phyloP scores from a whole-genome alignment of 192 early-diverging fungal genomes.

The Linnemannia hyalina region DNA sequence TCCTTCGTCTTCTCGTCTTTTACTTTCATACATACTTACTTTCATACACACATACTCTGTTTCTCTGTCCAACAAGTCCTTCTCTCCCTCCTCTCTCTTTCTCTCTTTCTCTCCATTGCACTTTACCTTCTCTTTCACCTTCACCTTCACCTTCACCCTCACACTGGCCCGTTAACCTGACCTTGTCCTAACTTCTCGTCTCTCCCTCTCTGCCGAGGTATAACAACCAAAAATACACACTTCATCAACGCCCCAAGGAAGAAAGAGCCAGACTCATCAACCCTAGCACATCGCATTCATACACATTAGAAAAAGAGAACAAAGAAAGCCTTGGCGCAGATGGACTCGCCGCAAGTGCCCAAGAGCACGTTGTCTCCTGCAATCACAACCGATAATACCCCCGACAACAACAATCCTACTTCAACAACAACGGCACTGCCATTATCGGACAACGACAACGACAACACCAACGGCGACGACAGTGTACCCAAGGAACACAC shows the following conservation, averaged over 20 bases:
- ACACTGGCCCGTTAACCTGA: not conserved
- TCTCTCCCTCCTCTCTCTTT: not conserved
- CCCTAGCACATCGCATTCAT: not conserved
- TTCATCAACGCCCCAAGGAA: no score
- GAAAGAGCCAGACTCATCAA: not conserved
- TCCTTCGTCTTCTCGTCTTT: not conserved
- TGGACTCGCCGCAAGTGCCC: constrained; percentile 14
- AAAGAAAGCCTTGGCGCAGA: not conserved
- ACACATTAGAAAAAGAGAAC: not conserved
- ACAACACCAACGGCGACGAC: not conserved
- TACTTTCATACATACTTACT: not conserved
- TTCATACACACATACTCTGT: not conserved
- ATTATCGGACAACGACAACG: not conserved
- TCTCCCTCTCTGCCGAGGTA: not conserved
- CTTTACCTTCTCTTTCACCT: not conserved
- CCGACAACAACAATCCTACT: not conserved
- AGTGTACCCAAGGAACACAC: not conserved
- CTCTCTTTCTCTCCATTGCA: not conserved
- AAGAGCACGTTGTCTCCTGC: constrained; percentile 10
- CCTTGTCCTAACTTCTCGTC: not conserved
- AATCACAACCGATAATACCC: not conserved
- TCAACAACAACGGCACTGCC: not conserved
- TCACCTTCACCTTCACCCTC: constrained; percentile 4
- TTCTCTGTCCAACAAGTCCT: not conserved
- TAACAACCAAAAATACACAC: no score